These are phyloP conservation scores for Fistulinella cinereoalba DNA, from an alignment of 1,284 basidiomycete genomes.

Conservation along the genomic window DNA sequence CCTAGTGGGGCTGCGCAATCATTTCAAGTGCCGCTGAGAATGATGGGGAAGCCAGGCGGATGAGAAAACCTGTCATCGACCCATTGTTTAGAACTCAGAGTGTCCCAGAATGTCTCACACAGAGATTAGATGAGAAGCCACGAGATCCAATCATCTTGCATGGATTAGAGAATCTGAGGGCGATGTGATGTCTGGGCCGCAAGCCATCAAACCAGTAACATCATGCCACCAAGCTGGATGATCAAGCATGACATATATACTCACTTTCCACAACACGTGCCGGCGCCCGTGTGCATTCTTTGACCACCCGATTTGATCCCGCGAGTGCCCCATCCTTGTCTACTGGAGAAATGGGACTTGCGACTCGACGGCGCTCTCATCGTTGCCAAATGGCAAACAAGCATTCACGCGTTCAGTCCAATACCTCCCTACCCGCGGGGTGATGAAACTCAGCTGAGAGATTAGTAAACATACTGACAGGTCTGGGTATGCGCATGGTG, in stretches of 20 bases:
- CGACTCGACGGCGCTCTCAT: background rate
- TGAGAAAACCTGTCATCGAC: slow-evolving; percentile 8
- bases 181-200: no score
- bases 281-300: slow-evolving; percentile 1
- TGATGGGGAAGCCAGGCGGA: slow-evolving; percentile 6
- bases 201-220: no score
- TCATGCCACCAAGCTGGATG: no score
- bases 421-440: no score
- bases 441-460: slow-evolving; percentile 11
- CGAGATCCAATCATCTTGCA: slow-evolving; percentile 11
- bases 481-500: slow-evolving; percentile 1
- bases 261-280: background rate
- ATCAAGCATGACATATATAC: background rate
- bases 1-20: slow-evolving; percentile 5
- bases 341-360: background rate
- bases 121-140: background rate
- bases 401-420: slow-evolving; percentile 1
- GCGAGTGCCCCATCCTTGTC: slow-evolving; percentile 6
- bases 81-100: slow-evolving; percentile 10
- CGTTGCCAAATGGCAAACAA: background rate
- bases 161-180: background rate
- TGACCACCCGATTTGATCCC: slow-evolving; percentile 14
- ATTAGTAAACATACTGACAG: slow-evolving; percentile 2
- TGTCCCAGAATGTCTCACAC: slow-evolving; percentile 19
- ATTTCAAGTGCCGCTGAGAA: slow-evolving; percentile 31